phyloP scores from a whole-genome alignment of 768 basidiomycete species.

The Scleroderma citrinum region DNA sequence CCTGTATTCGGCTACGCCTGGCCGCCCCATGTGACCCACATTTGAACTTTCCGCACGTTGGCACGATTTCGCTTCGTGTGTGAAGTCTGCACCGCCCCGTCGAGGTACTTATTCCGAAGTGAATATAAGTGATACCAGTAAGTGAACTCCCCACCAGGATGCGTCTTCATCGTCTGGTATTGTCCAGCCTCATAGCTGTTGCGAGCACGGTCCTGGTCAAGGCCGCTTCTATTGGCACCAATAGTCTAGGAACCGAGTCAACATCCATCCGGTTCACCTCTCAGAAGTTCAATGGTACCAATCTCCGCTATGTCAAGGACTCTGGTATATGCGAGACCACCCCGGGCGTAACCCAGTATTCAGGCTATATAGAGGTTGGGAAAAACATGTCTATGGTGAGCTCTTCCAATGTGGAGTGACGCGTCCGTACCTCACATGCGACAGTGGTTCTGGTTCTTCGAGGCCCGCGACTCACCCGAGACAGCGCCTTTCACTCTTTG shows the following conservation, averaged over 20 bases:
- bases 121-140: no score
- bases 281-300: slow-evolving; percentile 14
- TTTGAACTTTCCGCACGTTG: no score
- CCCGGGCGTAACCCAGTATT: slow-evolving; percentile 51
- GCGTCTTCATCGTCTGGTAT: slow-evolving; percentile 8
- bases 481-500: slow-evolving; percentile 64
- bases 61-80: no score
- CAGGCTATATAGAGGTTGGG: slow-evolving; percentile 57
- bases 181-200: background rate
- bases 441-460: slow-evolving; percentile 76
- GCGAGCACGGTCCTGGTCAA: background rate
- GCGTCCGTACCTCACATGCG: background rate
- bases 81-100: no score
- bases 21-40: no score
- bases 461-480: slow-evolving; percentile 51
- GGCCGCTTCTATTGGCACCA: background rate
- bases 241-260: background rate
- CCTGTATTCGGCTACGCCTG: no score
- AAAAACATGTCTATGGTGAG: slow-evolving; percentile 52
- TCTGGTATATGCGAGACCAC: slow-evolving; percentile 66
- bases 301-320: slow-evolving; percentile 46
- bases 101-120: no score
- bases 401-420: background rate
- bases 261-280: slow-evolving; percentile 8
- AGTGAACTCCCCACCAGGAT: slow-evolving; percentile 11